phyloP scores from a whole-genome alignment of 495 filamentous ascomycete genomes.

The Thermothielavioides terrestris region DNA sequence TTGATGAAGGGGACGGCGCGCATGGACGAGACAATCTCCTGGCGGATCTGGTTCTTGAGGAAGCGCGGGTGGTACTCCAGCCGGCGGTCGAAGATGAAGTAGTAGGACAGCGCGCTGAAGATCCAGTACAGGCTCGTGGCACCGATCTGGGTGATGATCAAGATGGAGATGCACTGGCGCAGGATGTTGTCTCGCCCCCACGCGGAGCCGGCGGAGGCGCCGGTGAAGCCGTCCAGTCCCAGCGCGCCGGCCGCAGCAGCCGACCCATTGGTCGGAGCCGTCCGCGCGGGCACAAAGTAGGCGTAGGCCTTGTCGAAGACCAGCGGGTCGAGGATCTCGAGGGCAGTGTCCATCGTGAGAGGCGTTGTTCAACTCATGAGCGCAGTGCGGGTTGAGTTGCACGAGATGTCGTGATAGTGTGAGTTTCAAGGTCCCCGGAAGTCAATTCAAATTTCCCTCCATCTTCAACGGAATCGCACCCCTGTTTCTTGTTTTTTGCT shows the following conservation, averaged over 20 bases:
- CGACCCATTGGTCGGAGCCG: slow-evolving; percentile 2
- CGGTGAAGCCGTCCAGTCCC: background rate
- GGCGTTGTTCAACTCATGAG: background rate
- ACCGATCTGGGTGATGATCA: slow-evolving; percentile 16
- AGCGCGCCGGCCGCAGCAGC: background rate
- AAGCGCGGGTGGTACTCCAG: slow-evolving; percentile 18
- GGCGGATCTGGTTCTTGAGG: slow-evolving; percentile 18
- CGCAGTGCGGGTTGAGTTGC: background rate
- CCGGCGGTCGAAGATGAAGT: slow-evolving; percentile 17
- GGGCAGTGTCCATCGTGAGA: slow-evolving; percentile 13
- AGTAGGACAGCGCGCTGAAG: slow-evolving; percentile 18
- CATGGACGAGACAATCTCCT: slow-evolving; percentile 16
- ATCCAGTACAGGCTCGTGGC: slow-evolving; percentile 13
- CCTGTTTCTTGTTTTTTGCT: background rate
- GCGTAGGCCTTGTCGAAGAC: slow-evolving; percentile 18
- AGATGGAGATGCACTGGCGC: slow-evolving; percentile 14
- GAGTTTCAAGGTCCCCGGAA: too few relatives aligned
- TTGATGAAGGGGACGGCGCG: slow-evolving; percentile 16
- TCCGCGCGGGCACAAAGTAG: slow-evolving; percentile 10
- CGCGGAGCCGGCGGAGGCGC: slow-evolving; percentile 6
- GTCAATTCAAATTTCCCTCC: background rate
- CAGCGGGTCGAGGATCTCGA: slow-evolving; percentile 15
- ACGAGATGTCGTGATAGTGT: too few relatives aligned
- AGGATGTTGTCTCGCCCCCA: slow-evolving; percentile 18
- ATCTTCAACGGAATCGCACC: background rate